Evolutionary conservation across 257 asterid genomes (phyloP), one percentile per base, ranked within the genome.

Genomic region (Solanum neorickii): DNA sequence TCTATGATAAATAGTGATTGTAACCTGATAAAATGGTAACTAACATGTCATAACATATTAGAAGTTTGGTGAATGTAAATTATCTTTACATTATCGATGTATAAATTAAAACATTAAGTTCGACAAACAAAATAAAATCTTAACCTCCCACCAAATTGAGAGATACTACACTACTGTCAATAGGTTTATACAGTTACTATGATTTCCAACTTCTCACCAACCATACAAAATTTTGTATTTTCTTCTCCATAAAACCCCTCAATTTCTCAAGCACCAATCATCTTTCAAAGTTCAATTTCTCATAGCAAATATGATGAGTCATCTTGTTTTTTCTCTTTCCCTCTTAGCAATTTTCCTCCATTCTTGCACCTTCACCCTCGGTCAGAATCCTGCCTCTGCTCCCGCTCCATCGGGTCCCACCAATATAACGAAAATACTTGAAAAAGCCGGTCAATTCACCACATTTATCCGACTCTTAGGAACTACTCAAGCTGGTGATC

Each of bases 401-500:
- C 98, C 98, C 0, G 91, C 87, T 0, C 98, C 98, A 2, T 2
- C 98, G 1, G 98, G 98, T 15, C 98, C 98, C 2, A 91, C 98
- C 88, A 96, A 96, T 94, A 85, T 96, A 20, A 93, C 98, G 1
- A 86, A 88, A 65, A 93, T 96, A 94, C 98, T 96, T n/a, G 98
- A 94, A 59, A 96, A 94, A n/a, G 98, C 95, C 7, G 98, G 99
- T 9, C 99, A 94, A 21, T 96, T 88, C 92, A 94, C 95, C 37
- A 93, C 94, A 42, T 91, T 95, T 27, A 91, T 96, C 87, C 92
- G 98, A 80, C 97, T 96, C 85, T 83, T 92, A 47, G 86, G 87
- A 74, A 88, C 46, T 89, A 95, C 98, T 65, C 97, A 93, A 91
- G 88, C 92, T 6, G 95, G 94, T 3, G 94, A 93, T 41, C 98